phyloP scores from a whole-genome alignment of 768 basidiomycete species.

The Baorangia bicolor region DNA sequence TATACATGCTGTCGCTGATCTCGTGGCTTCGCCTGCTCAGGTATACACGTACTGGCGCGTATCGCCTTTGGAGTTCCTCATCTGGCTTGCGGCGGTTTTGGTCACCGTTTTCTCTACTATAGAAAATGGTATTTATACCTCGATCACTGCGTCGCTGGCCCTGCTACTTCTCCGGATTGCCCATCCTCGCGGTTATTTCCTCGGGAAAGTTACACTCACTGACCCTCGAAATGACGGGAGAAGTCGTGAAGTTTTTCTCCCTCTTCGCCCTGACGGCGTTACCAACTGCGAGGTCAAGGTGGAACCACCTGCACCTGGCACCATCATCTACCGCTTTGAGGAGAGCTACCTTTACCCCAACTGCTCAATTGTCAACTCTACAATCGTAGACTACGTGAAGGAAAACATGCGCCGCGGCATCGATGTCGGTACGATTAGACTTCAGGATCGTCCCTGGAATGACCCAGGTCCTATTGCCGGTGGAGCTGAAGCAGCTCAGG shows the following conservation, averaged over 20 bases:
- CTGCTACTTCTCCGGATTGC: slow-evolving; percentile 86
- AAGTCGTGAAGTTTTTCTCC: slow-evolving; percentile 80
- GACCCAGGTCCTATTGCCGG: slow-evolving; percentile 72
- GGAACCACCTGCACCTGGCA: slow-evolving; percentile 76
- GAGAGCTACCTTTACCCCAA: slow-evolving; percentile 90
- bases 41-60: slow-evolving; percentile 93
- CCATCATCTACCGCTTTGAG: slow-evolving; percentile 89
- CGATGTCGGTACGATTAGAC: slow-evolving; percentile 61
- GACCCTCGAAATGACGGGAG: slow-evolving; percentile 34
- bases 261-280: slow-evolving; percentile 59
- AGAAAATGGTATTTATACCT: slow-evolving; percentile 89
- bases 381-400: slow-evolving; percentile 81
- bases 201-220: slow-evolving; percentile 74
- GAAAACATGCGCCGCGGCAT: slow-evolving; percentile 70
- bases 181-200: slow-evolving; percentile 84
- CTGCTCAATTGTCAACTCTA: slow-evolving; percentile 62
- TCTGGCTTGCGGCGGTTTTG: slow-evolving; percentile 83
- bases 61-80: slow-evolving; percentile 88
- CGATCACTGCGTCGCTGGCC: slow-evolving; percentile 73
- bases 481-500: slow-evolving; percentile 45
- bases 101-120: slow-evolving; percentile 93
- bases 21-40: slow-evolving; percentile 81
- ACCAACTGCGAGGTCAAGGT: slow-evolving; percentile 72
- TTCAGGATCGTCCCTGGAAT: slow-evolving; percentile 90
- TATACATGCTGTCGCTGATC: slow-evolving; percentile 87